Base-by-base conservation (phyloP, 306 rosid genomes). In the Neltuma alba region DNA sequence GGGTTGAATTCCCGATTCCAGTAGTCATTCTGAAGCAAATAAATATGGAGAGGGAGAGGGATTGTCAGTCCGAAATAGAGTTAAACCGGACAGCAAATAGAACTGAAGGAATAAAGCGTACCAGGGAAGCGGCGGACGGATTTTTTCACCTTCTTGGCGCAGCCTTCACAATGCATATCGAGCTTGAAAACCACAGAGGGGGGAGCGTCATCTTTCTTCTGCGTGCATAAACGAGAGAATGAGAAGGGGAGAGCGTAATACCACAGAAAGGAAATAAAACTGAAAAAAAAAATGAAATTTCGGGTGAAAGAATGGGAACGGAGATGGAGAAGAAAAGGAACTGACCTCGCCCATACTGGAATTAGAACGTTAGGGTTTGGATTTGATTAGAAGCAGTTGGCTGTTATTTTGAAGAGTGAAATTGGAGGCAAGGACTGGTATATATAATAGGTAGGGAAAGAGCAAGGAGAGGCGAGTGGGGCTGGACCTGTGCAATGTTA, bases 91-190 rank as follows among this genome's bases (percentile, higher is more conserved):
- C 28, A 28, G 7, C 7, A 20, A 1, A 67, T 15, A 25, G 50
- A 40, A 16, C 25, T 8, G 41, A 37, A 4, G 31, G 63, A 57
- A 57, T 9, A 23, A 16, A 57, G 33, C 30, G 2, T 84, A 94
- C 98, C 97, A 5, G 83, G 76, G 66, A 92, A 52, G 66, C 76
- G 73, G 25, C 87, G 86, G 37, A 90, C 88, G 6, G 81, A 83
- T 45, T 87, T 89, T 83, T 85, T 92, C 73, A 91, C 80, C 74
- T 91, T 91, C 83, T 90, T 85, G 1, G 89, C 95, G 62, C 97
- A 91, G 4, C 99, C 99, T 15, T 91, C 98, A 72, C 97, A 92
- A 88, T 92, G 97, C 84, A 90, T 66, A n/a, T 91, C 97, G 10
- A 91, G 80, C 86, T 86, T 94, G 23, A 82, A 86, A 76, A 94